phyloP scores from a whole-genome alignment of 2,329 filamentous ascomycete species.

The Pyrenochaeta sp. region DNA sequence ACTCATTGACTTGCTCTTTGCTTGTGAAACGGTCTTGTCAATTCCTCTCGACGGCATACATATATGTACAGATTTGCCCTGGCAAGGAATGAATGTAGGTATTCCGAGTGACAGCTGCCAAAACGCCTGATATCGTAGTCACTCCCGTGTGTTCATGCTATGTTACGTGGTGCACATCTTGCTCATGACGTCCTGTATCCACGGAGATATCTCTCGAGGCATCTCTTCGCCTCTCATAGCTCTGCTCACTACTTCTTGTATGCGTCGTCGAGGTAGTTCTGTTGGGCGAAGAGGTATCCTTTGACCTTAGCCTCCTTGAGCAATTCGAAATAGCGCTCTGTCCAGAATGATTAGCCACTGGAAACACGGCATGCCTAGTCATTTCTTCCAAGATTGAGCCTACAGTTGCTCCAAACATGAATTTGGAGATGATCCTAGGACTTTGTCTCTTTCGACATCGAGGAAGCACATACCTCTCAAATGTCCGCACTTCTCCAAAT shows the following conservation, averaged over 20 bases:
- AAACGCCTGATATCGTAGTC: slow-evolving; percentile 16
- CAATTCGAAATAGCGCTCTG: slow-evolving; percentile 81
- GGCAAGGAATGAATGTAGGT: slow-evolving; percentile 19
- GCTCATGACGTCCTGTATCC: background rate
- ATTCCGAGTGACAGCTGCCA: slow-evolving; percentile 12
- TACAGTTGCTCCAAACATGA: too few relatives aligned
- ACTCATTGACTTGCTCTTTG: too few relatives aligned
- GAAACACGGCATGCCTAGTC: too few relatives aligned
- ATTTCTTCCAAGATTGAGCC: background rate
- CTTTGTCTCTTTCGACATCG: background rate
- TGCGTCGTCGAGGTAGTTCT: slow-evolving; percentile 68
- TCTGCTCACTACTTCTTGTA: slow-evolving; percentile 45
- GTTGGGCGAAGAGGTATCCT: slow-evolving; percentile 80
- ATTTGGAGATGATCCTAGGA: background rate
- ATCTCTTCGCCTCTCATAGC: slow-evolving; percentile 1
- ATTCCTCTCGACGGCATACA: slow-evolving; percentile 26
- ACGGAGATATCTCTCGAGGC: background rate
- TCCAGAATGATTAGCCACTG: slow-evolving; percentile 31
- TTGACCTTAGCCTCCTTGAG: slow-evolving; percentile 78
- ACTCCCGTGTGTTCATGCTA: slow-evolving; percentile 12
- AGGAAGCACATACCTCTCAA: slow-evolving; percentile 72
- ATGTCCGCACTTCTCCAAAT: slow-evolving; percentile 84
- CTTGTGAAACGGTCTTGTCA: background rate
- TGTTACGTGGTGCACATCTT: slow-evolving; percentile 5
- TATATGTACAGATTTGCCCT: slow-evolving; percentile 41